Percentiles rank a stretch among this genome's conserved stretches.
Evolutionary conservation across 1,284 basidiomycete species (phyloP).

Genomic region (Ganoderma leucocontextum): DNA sequence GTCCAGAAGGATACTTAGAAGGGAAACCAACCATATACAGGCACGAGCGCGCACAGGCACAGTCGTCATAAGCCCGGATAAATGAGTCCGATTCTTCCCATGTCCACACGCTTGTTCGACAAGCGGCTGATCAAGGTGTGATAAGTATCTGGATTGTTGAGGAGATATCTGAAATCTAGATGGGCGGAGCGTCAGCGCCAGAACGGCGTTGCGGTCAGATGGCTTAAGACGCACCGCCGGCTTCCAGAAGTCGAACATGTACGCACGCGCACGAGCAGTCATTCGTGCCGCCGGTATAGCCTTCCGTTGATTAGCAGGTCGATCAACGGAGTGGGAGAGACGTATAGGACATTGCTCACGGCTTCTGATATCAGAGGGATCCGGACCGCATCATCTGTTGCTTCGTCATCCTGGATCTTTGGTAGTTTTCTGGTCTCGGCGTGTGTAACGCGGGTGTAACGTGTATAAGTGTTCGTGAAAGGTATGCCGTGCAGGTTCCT

Average conservation of each 20-base stretch:
- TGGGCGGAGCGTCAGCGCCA: constrained; percentile 21
- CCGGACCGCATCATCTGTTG: not conserved
- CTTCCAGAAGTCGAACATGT: constrained; percentile 15
- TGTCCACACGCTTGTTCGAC: constrained; percentile 21
- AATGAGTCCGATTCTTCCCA: constrained; percentile 26
- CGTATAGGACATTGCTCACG: constrained; percentile 11
- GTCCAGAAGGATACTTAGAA: constrained; percentile 19
- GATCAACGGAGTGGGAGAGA: constrained; percentile 29
- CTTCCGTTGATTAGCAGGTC: constrained; percentile 27
- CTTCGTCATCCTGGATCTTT: not conserved
- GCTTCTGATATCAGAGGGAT: constrained; percentile 3
- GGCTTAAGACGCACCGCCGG: constrained; percentile 23
- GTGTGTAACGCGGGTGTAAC: not conserved
- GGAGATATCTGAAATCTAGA: constrained; percentile 26
- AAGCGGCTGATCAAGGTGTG: constrained; percentile 18
- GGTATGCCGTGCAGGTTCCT: not conserved
- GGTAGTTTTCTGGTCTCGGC: constrained; percentile 5
- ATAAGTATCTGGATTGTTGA: not conserved
- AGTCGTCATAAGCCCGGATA: constrained; percentile 22
- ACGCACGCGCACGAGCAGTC: not conserved
- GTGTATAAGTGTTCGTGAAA: constrained; percentile 1
- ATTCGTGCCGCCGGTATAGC: constrained; percentile 27
- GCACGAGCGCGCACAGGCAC: constrained; percentile 18
- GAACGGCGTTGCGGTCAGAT: constrained; percentile 24
- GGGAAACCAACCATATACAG: constrained; percentile 10